Base-by-base conservation (phyloP, 2,329 filamentous ascomycete species). In the Furcasterigmium furcatum region DNA sequence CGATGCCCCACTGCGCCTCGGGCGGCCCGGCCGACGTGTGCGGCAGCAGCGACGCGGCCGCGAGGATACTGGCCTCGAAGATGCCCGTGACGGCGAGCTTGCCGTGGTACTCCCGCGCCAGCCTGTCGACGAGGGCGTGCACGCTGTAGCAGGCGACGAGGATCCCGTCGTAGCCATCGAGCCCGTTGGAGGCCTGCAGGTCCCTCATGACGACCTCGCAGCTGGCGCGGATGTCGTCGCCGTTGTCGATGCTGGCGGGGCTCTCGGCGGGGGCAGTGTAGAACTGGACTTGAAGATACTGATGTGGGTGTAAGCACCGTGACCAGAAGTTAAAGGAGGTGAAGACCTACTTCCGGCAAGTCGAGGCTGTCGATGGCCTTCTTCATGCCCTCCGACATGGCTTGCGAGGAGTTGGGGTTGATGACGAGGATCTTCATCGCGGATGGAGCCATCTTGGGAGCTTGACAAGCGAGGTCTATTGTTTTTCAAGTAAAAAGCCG, bases 131-230 rank as follows among this genome's bases (percentile, higher is more conserved):
- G 0, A 96, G 76, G 0, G 87, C 83, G 59, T 96, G 91, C 1
- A 87, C 82, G 48, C 88, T 94, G 70, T 89, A 97, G 68, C 92
- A 96, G 18, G 91, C 91, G 3, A 96, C 78, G 1, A 96, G 76
- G 50, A 95, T 84, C n/a, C 77, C 90, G 58, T 94, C 84, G 62
- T 88, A 82, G 22, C 66, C 55, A 3, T 62, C 48, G 1, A 77
- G 60, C 1, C 66, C 48, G 50, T 50, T 62, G 21, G 29, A 61
- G 29, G 65, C 45, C 13, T 68, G 48, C 35, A 57, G 29, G 48
- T 81, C 71, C 1, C 72, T 67, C 14, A 85, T 68, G 42, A 88
- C 87, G 46, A 80, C 76, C 2, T 76, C 59, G 1, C 82, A 77
- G 53, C 86, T 91, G 42, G 71, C 62, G 2, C 68, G 62, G 6